A percentile compares a stretch with the other conserved stretches of the same genome.
These are phyloP conservation scores for Mycena floridula DNA, from an alignment of 768 basidiomycete genomes.

Conservation along the genomic window DNA sequence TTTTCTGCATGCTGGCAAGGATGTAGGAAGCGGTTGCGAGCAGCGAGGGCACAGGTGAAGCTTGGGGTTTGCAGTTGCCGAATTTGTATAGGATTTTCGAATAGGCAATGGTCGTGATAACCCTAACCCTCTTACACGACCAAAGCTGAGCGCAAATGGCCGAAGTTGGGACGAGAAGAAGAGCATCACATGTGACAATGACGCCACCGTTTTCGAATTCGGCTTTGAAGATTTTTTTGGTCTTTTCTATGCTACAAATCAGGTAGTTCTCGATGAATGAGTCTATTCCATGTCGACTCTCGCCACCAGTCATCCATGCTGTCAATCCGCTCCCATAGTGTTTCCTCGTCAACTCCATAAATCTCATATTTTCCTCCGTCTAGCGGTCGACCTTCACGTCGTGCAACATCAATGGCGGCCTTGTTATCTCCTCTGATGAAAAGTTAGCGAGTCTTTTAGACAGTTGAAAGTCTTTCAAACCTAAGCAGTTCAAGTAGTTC, in stretches of 20 bases:
- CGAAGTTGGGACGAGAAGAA: too few relatives aligned
- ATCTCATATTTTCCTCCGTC: conserved; percentile 80
- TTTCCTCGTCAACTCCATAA: conserved; percentile 82
- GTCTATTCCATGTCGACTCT: conserved; percentile 80
- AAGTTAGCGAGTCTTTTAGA: conserved; percentile 1
- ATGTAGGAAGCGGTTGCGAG: conserved; percentile 47
- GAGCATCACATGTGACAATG: too few relatives aligned
- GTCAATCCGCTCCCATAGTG: conserved; percentile 77
- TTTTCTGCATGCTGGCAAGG: conserved; percentile 68
- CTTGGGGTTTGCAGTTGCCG: too few relatives aligned
- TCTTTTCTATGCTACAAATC: conserved; percentile 42
- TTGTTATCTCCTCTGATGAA: conserved; percentile 67
- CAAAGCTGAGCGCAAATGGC: too few relatives aligned
- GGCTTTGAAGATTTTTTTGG: too few relatives aligned
- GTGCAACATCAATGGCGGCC: conserved; percentile 78
- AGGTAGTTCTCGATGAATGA: conserved; percentile 82
- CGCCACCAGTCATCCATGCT: conserved; percentile 91
- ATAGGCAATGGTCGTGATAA: too few relatives aligned
- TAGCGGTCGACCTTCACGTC: conserved; percentile 54
- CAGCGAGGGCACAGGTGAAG: conserved; percentile 53
- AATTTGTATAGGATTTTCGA: too few relatives aligned
- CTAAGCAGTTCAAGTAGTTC: conserved; percentile 75
- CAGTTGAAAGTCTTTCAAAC: conserved; percentile 36
- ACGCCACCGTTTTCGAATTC: too few relatives aligned
- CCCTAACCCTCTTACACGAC: too few relatives aligned